A percentile compares a stretch with the other conserved stretches of the same genome.
phyloP scores from a whole-genome alignment of 208 protist species.

The Leishmania lainsoni region DNA sequence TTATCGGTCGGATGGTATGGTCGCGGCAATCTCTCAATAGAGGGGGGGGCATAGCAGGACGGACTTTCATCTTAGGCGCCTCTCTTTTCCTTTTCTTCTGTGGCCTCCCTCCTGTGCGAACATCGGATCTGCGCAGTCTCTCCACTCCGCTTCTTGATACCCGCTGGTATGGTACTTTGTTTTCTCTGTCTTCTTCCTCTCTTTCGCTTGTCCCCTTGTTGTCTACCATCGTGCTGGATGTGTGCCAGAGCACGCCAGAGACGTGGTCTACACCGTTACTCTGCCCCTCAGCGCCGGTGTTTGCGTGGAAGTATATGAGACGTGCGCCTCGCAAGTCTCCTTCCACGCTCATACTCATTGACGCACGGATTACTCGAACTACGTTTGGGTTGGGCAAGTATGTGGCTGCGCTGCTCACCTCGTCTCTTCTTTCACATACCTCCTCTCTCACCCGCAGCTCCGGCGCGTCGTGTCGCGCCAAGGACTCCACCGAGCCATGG shows the following conservation, averaged over 20 bases:
- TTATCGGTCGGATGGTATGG: background rate
- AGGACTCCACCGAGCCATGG: background rate
- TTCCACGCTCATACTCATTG: background rate
- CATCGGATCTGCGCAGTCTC: background rate
- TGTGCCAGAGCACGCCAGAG: background rate
- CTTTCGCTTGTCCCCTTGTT: background rate
- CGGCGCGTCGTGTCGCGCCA: conserved; percentile 10
- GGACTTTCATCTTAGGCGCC: background rate
- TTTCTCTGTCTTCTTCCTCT: background rate
- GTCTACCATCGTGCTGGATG: background rate
- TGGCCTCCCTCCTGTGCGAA: background rate
- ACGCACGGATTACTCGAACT: background rate
- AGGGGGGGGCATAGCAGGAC: background rate
- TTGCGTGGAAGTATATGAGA: background rate
- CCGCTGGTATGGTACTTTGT: background rate
- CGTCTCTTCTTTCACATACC: conserved; percentile 30
- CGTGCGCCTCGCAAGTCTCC: background rate
- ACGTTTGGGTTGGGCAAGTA: background rate
- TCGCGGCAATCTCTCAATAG: background rate
- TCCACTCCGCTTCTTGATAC: background rate
- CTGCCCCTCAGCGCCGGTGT: too few relatives aligned
- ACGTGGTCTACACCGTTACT: background rate
- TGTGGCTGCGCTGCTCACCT: conserved; percentile 5
- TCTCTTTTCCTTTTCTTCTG: background rate
- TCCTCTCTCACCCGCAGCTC: background rate